Conservation (phyloP, 257 asterid genomes). For the Paulownia fortunei region DNA sequence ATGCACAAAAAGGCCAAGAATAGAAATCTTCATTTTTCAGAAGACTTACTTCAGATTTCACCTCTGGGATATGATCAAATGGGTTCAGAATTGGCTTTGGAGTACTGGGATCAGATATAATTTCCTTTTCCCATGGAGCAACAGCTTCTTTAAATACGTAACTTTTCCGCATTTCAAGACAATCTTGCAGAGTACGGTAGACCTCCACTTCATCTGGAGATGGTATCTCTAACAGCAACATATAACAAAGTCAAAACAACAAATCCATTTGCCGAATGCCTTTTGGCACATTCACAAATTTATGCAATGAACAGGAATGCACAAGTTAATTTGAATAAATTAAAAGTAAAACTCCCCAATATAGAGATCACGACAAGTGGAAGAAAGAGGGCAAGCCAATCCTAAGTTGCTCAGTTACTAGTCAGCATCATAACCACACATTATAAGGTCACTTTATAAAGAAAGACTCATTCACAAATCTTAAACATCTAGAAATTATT, state of each 20-base stretch:
- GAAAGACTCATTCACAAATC: no score
- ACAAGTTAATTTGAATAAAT: no score
- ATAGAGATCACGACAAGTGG: no score
- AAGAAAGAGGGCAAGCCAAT: no score
- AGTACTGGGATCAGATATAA: conserved; percentile 75
- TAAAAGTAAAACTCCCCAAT: background rate
- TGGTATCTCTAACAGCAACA: conserved; percentile 58
- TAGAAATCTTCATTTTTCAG: background rate
- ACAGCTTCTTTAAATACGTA: conserved; percentile 68
- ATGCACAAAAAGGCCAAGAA: conserved; percentile 23
- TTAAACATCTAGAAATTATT: no score
- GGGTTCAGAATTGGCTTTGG: conserved; percentile 72
- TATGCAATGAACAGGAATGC: background rate
- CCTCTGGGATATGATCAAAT: conserved; percentile 58
- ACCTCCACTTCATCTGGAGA: conserved; percentile 75
- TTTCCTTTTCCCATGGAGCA: conserved; percentile 77
- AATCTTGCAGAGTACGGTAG: conserved; percentile 59
- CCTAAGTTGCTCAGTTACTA: no score
- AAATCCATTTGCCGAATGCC: background rate
- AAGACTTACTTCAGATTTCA: conserved; percentile 64
- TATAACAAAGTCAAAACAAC: conserved; percentile 1
- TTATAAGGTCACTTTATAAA: no score
- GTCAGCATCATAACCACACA: no score
- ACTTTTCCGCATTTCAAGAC: conserved; percentile 62
- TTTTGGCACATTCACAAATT: background rate